A percentile compares a stretch with the other conserved stretches of the same genome.
These are phyloP conservation scores for Durotheca rogersii DNA, from an alignment of 495 filamentous ascomycete species.

Conservation along the genomic window DNA sequence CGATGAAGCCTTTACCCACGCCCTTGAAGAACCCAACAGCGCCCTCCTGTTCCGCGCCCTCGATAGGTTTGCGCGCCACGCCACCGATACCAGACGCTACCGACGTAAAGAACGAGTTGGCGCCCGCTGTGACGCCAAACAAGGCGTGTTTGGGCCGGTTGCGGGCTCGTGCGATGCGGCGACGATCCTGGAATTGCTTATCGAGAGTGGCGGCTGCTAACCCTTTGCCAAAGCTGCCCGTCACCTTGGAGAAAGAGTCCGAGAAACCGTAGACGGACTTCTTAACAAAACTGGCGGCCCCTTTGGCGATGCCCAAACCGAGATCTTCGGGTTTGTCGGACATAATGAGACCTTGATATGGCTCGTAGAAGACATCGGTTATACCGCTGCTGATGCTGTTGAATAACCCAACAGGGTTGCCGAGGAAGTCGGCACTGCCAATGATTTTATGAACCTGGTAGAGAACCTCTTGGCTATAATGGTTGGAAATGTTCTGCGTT, in stretches of 20 bases:
- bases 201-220: slow-evolving; percentile 93
- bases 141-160: slow-evolving; percentile 96
- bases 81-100: slow-evolving; percentile 92
- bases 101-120: slow-evolving; percentile 89
- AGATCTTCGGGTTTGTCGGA: slow-evolving; percentile 92
- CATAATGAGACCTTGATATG: slow-evolving; percentile 96
- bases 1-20: slow-evolving; percentile 90
- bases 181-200: slow-evolving; percentile 96
- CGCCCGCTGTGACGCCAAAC: slow-evolving; percentile 92
- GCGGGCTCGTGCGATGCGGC: slow-evolving; percentile 87
- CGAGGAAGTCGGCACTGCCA: slow-evolving; percentile 96
- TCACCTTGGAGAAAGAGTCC: slow-evolving; percentile 94
- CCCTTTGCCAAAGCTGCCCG: slow-evolving; percentile 93
- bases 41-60: slow-evolving; percentile 95
- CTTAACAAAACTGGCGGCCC: slow-evolving; percentile 94
- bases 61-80: slow-evolving; percentile 85
- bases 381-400: slow-evolving; percentile 97
- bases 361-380: slow-evolving; percentile 97
- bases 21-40: slow-evolving; percentile 94
- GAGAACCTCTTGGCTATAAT: slow-evolving; percentile 95
- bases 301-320: slow-evolving; percentile 91
- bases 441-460: slow-evolving; percentile 95
- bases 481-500: slow-evolving; percentile 78
- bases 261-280: slow-evolving; percentile 97
- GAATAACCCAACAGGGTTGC: slow-evolving; percentile 96